Base-by-base conservation (phyloP, 768 basidiomycete genomes). In the Russula ochroleuca region DNA sequence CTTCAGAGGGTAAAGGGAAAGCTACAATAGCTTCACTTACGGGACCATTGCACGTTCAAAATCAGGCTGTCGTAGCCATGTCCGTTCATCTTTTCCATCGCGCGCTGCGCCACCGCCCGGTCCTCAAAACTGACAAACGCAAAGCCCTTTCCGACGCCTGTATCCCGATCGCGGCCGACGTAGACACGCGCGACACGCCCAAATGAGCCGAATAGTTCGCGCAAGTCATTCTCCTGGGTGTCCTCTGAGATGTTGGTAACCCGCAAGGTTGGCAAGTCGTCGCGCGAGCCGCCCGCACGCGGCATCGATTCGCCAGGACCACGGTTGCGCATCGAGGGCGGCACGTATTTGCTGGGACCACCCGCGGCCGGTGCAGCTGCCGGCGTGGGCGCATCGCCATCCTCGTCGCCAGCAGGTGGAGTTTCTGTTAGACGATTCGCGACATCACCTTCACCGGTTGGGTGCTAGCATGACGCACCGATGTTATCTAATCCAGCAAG, bases 221-320 rank as follows among this genome's bases (percentile, higher is more conserved):
- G 87, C 28, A 99, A 78, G 75, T 99, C 97, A 71, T 85, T 87
- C 73, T 99, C 97, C 69, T 90, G 87, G 2, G 94, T 94, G 70
- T 99, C 97, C 74, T 93, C 90, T 5, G 92, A 92, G 64, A 99
- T 88, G 70, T 98, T 98, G 38, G 97, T 98, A 68, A 99, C 93
- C 35, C 97, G 92, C 19, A 99, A 82, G 0, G 97, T 99, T 3
- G 97, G 97, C 23, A 95, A 82, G 71, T 98, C 97, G 73, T 98
- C 94, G 45, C 96, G 84, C 19, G 75, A 79, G 50, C 81, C 79
- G 19, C 82, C 81, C 21, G 64, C 4, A 49, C 63, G 63, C n/a
- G 65, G 43, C 66, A 68, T 67, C 31, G 66, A 64, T 57, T 68
- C 68, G 23, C 68, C 68, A 11, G 68, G 66, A 25, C 68, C 68